A percentile compares a stretch with the other conserved stretches of the same genome.
These are phyloP conservation scores for Fusarium citri DNA, from an alignment of 2,329 filamentous ascomycete genomes.

Conservation along the genomic window DNA sequence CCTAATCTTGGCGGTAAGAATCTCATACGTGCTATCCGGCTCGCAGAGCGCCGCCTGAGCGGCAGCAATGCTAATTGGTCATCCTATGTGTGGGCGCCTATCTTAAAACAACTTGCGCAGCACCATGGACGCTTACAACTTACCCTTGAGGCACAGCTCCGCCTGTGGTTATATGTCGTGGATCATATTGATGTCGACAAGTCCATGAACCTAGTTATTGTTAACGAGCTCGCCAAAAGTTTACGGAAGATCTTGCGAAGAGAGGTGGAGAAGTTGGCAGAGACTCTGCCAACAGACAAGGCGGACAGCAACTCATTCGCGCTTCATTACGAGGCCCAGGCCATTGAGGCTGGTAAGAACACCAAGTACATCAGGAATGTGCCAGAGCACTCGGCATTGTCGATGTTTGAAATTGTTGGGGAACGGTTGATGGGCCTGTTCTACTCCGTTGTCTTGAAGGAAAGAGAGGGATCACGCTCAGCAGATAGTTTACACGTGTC, in stretches of 20 bases:
- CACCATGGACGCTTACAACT: conserved; percentile 46
- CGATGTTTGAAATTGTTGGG: conserved; percentile 37
- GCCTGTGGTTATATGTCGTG: conserved; percentile 44
- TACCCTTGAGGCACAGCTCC: conserved; percentile 47
- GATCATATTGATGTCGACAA: conserved; percentile 45
- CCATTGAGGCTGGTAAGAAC: conserved; percentile 17
- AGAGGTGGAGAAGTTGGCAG: conserved; percentile 40
- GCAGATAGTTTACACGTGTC: conserved; percentile 40
- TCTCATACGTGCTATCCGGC: conserved; percentile 49
- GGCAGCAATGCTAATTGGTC: conserved; percentile 45
- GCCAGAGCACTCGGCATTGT: conserved; percentile 13
- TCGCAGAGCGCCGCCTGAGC: conserved; percentile 46
- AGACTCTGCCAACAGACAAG: conserved; percentile 26
- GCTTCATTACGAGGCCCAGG: conserved; percentile 33
- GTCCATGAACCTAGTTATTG: conserved; percentile 37
- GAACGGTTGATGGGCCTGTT: conserved; percentile 47
- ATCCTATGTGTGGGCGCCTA: conserved; percentile 49
- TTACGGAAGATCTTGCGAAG: conserved; percentile 45
- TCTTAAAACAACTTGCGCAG: conserved; percentile 51
- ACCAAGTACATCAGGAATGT: conserved; percentile 3
- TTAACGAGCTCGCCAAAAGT: conserved; percentile 42
- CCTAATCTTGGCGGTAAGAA: conserved; percentile 39
- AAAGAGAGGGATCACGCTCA: conserved; percentile 39
- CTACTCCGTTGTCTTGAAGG: conserved; percentile 41
- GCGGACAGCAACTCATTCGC: conserved; percentile 22